Evolutionary conservation across 1,284 basidiomycete genomes (phyloP).

Genomic region (Pseudozyma pruni): DNA sequence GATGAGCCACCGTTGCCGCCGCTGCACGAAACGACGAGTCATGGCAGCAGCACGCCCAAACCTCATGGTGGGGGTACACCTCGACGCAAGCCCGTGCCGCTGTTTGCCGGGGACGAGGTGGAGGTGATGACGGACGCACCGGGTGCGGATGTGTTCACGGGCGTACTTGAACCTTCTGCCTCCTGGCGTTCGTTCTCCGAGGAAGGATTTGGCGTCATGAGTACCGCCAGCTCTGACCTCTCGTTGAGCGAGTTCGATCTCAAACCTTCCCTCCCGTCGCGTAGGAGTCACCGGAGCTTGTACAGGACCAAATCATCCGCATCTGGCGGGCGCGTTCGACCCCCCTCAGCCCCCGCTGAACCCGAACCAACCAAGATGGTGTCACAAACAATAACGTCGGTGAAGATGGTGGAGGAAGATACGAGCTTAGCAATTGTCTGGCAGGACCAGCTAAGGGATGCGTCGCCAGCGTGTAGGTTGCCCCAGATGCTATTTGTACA

Average conservation of each 20-base stretch:
- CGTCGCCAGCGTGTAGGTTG: constrained; percentile 14
- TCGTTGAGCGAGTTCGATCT: constrained; percentile 23
- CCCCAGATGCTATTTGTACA: constrained; percentile 34
- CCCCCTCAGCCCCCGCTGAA: too few species aligned
- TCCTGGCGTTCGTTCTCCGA: constrained; percentile 40
- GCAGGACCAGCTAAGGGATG: constrained; percentile 47
- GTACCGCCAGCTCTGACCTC: constrained; percentile 24
- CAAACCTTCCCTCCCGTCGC: background rate
- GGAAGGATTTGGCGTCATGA: constrained; percentile 33
- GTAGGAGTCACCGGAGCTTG: constrained; percentile 14
- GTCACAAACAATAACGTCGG: constrained; percentile 13
- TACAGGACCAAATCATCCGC: constrained; percentile 12
- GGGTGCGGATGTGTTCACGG: constrained; percentile 10
- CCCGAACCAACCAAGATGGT: too few species aligned
- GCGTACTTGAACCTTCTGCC: constrained; percentile 15
- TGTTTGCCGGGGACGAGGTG: constrained; percentile 5
- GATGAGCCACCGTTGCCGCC: constrained; percentile 1
- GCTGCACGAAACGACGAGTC: constrained; percentile 1
- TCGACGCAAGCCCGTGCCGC: constrained; percentile 16
- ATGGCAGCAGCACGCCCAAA: background rate
- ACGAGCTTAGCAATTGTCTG: constrained; percentile 22
- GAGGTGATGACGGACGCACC: constrained; percentile 14
- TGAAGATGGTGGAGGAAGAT: constrained; percentile 1
- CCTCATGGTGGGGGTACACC: constrained; percentile 13
- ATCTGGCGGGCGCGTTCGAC: background rate